These are phyloP conservation scores for Lotmaria passim DNA, from an alignment of 208 protist species.

Conservation along the genomic window DNA sequence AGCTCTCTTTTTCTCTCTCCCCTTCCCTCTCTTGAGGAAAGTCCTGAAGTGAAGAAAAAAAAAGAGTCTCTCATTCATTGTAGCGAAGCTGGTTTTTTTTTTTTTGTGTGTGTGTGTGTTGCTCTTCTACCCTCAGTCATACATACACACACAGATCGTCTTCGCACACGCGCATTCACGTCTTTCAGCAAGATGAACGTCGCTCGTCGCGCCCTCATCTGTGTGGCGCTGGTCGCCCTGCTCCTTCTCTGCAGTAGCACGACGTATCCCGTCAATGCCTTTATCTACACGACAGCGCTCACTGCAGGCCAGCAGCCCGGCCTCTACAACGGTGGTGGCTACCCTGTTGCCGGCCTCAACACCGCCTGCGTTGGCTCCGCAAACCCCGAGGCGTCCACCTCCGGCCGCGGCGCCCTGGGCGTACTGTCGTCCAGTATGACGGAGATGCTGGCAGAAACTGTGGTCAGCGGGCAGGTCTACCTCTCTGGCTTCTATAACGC, in stretches of 20 bases:
- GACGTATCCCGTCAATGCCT: background rate
- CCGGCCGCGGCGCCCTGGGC: background rate
- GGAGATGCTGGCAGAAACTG: background rate
- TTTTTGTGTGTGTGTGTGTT: too few relatives aligned
- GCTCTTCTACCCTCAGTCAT: too few relatives aligned
- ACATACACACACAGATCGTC: too few relatives aligned
- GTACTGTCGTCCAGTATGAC: background rate
- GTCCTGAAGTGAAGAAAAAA: too few relatives aligned
- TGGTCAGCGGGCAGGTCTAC: background rate
- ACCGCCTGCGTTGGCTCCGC: background rate
- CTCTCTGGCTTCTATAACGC: background rate
- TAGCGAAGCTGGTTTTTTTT: too few relatives aligned
- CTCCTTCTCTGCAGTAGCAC: background rate
- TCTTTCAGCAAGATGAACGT: background rate
- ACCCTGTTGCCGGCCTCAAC: background rate
- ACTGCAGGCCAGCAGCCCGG: background rate
- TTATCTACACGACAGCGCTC: background rate
- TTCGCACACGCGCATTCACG: too few relatives aligned
- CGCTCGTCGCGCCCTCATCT: background rate
- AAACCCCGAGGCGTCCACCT: background rate
- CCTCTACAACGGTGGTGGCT: background rate
- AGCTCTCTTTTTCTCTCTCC: background rate
- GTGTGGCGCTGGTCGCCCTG: background rate
- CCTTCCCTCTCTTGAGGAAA: background rate
- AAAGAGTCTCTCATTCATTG: too few relatives aligned